Evolutionary conservation across 108 stramenopile species (phyloP).

Genomic region (Nitzschia putrida): DNA sequence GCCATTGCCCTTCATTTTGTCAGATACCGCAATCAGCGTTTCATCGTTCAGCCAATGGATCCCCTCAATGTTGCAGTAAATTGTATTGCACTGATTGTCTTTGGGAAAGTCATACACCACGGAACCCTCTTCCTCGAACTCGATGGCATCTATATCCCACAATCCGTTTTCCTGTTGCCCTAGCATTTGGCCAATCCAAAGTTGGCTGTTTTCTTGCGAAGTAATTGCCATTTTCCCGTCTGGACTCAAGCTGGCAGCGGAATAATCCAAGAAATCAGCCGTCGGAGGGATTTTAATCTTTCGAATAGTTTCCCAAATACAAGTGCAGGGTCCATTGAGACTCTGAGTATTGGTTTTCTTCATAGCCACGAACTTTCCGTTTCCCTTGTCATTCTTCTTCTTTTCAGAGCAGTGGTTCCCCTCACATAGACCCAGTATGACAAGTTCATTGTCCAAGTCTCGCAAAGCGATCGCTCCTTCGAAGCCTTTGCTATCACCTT

Average conservation of each 20-base stretch:
- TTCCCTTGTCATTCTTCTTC: constrained; percentile 54
- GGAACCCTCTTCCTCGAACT: constrained; percentile 39
- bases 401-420: constrained; percentile 71
- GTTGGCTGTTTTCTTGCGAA: constrained; percentile 63
- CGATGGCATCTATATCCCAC: constrained; percentile 50
- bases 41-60: constrained; percentile 70
- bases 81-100: constrained; percentile 46
- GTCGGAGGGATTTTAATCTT: constrained; percentile 50
- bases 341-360: constrained; percentile 24
- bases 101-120: constrained; percentile 62
- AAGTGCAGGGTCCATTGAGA: constrained; percentile 20
- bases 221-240: constrained; percentile 62
- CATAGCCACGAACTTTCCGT: constrained; percentile 69
- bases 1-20: constrained; percentile 73
- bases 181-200: constrained; percentile 64
- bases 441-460: constrained; percentile 43
- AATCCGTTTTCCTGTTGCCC: constrained; percentile 38
- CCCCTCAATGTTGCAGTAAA: constrained; percentile 84
- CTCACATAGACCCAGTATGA: constrained; percentile 72
- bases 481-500: constrained; percentile 70
- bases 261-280: constrained; percentile 71
- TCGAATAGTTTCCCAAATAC: constrained; percentile 58
- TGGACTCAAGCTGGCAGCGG: constrained; percentile 54
- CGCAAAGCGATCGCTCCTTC: constrained; percentile 65
- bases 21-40: constrained; percentile 68